phyloP scores from a whole-genome alignment of 2,329 filamentous ascomycete genomes.

The Neophaeococcomyces aloes region DNA sequence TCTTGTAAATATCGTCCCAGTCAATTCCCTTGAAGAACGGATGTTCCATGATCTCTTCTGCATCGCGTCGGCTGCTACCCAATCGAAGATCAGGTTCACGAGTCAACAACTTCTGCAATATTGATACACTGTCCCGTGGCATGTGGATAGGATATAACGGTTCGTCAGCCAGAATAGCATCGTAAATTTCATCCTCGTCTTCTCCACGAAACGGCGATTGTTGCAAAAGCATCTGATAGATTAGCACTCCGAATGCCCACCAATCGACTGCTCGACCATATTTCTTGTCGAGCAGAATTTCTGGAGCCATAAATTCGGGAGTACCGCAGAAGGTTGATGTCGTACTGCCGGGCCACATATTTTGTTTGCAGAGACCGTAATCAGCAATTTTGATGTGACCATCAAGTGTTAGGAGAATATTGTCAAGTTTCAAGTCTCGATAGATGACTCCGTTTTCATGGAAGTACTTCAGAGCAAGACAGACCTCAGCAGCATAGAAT shows the following conservation, averaged over 20 bases:
- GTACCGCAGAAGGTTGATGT: slow-evolving; percentile 98
- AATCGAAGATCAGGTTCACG: slow-evolving; percentile 88
- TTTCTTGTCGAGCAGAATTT: slow-evolving; percentile 97
- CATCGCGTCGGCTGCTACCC: slow-evolving; percentile 89
- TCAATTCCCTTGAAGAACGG: slow-evolving; percentile 96
- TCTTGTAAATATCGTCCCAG: slow-evolving; percentile 98
- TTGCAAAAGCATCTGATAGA: slow-evolving; percentile 98
- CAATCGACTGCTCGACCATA: slow-evolving; percentile 95
- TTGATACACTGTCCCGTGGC: slow-evolving; percentile 94
- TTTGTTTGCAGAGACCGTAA: slow-evolving; percentile 97
- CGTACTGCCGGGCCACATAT: slow-evolving; percentile 98
- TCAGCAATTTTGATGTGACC: slow-evolving; percentile 98
- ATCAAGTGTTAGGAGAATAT: slow-evolving; percentile 87
- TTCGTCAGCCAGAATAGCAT: slow-evolving; percentile 94
- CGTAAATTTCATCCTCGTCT: slow-evolving; percentile 98
- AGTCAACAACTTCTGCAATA: slow-evolving; percentile 91
- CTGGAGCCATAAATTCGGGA: slow-evolving; percentile 98
- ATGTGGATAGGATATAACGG: slow-evolving; percentile 97
- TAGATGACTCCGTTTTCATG: slow-evolving; percentile 99
- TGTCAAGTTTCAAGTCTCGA: slow-evolving; percentile 67
- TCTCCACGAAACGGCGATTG: slow-evolving; percentile 98
- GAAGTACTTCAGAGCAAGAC: slow-evolving; percentile 95
- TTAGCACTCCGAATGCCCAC: slow-evolving; percentile 98
- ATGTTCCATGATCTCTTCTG: slow-evolving; percentile 97
- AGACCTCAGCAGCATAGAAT: slow-evolving; percentile 98